Conservation (phyloP, 805 yeast species). For the Debaryomyces prosopidis region DNA sequence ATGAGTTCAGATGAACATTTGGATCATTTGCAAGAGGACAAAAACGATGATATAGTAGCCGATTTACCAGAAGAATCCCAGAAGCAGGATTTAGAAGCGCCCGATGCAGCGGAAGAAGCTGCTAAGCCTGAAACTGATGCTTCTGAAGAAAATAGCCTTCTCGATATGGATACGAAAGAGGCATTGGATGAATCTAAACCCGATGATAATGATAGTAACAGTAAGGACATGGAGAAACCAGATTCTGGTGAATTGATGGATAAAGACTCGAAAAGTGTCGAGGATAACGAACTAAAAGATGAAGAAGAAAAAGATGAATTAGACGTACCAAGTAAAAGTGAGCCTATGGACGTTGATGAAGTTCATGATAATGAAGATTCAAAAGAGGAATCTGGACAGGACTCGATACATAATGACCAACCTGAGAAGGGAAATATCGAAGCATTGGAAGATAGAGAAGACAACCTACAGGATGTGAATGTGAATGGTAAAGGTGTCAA, state of each 20-base stretch:
- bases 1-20: slow-evolving; percentile 3
- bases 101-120: slow-evolving; percentile 1
- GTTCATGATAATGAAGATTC: neutral
- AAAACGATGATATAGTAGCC: neutral
- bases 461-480: neutral
- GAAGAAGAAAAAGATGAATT: neutral
- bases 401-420: neutral
- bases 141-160: neutral
- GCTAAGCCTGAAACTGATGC: neutral
- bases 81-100: too few species aligned
- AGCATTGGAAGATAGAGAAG: neutral
- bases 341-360: slow-evolving; percentile 5
- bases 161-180: neutral
- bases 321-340: neutral
- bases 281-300: neutral
- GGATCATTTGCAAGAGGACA: slow-evolving; percentile 2
- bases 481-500: slow-evolving; percentile 4
- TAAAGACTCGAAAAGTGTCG: neutral
- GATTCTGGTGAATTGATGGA: neutral
- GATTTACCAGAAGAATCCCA: too few species aligned
- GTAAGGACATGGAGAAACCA: neutral
- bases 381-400: neutral
- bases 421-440: neutral
- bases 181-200: neutral
- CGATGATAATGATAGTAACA: neutral